Evolutionary conservation across 805 yeast species (phyloP).

Genomic region (Helenozyma rhizophorensis): DNA sequence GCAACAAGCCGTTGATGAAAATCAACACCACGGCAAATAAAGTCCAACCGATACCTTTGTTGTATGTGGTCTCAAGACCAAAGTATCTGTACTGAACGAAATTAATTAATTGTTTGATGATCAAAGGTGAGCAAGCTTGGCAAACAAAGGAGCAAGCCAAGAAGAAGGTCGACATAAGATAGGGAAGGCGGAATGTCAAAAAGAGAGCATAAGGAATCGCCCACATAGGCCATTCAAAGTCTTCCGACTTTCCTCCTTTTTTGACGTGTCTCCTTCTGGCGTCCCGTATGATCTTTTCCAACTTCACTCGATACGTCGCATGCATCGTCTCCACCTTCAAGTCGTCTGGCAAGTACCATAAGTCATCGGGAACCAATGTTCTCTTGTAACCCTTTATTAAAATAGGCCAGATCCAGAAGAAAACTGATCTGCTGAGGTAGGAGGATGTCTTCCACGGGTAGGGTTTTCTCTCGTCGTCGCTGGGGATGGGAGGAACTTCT

Average conservation of each 20-base stretch:
- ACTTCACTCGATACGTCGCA: conserved; percentile 20
- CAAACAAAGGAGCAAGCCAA: conserved; percentile 45
- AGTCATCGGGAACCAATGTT: conserved; percentile 34
- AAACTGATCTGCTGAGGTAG: conserved; percentile 34
- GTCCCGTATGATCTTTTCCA: conserved; percentile 19
- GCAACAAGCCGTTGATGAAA: conserved; percentile 32
- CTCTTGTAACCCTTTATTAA: conserved; percentile 38
- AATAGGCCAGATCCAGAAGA: conserved; percentile 39
- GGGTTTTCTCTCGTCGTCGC: conserved; percentile 44
- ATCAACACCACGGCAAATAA: conserved; percentile 63
- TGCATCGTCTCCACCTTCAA: conserved; percentile 36
- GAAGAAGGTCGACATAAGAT: conserved; percentile 34
- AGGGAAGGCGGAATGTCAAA: conserved; percentile 45
- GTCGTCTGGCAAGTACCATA: conserved; percentile 32
- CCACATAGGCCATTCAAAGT: conserved; percentile 37
- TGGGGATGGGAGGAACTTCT: conserved; percentile 47
- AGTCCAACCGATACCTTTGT: conserved; percentile 71
- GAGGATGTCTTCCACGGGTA: conserved; percentile 41
- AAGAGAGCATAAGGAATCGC: conserved; percentile 43
- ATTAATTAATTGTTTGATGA: conserved; percentile 59
- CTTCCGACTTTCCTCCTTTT: conserved; percentile 5
- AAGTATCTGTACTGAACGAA: conserved; percentile 48
- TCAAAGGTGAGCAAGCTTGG: conserved; percentile 58
- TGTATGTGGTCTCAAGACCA: conserved; percentile 39
- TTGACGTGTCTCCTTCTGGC: conserved; percentile 8